Evolutionary conservation across 768 basidiomycete species (phyloP), one percentile per base, ranked within the genome.

Genomic region (Nevesoporus exiguus): DNA sequence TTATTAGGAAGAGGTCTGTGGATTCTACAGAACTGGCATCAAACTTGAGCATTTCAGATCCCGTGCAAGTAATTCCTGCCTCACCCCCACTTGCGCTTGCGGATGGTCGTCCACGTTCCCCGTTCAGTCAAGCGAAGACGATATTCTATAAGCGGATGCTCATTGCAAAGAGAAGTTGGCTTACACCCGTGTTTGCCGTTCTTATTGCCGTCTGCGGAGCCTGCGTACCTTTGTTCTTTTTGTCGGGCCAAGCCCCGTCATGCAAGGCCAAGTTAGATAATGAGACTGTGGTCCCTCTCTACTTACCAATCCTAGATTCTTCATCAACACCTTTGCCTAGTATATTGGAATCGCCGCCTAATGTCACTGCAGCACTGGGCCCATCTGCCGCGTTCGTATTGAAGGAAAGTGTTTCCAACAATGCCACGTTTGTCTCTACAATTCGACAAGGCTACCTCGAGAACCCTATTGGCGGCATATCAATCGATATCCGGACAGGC

Each of bases 121-220:
- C 85, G 7, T 72, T 85, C 56, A 71, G 71, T 21, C 89, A 91
- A 64, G 84, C 88, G 1, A 67, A 82, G 51, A 89, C 86, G 0
- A 86, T 92, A 51, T 84, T 88, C 72, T 74, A 82, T 60, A 91
- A 92, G 66, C 83, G 90, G 4, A 63, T 73, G 5, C 71, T 90
- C 22, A 78, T 91, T 46, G 73, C 80, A 1, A 79, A 80, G 21
- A 77, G 85, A 37, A 84, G 82, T 57, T 92, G 87, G 87, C 66
- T 92, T 17, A 77, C 84, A 0, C 83, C 83, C 1, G 41, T 81
- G 7, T 73, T 91, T 11, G 70, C 77, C 2, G 71, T 84, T 17
- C 49, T 77, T 30, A 69, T 86, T 29, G 80, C 80, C 5, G 74
- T 88, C 37, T 80, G 80, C 7, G 90, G 84, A 7, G 73, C 85